Evolutionary conservation across 805 yeast species (phyloP), one percentile per base, ranked within the genome.

Genomic region (Cyberlindnera suaveolens): DNA sequence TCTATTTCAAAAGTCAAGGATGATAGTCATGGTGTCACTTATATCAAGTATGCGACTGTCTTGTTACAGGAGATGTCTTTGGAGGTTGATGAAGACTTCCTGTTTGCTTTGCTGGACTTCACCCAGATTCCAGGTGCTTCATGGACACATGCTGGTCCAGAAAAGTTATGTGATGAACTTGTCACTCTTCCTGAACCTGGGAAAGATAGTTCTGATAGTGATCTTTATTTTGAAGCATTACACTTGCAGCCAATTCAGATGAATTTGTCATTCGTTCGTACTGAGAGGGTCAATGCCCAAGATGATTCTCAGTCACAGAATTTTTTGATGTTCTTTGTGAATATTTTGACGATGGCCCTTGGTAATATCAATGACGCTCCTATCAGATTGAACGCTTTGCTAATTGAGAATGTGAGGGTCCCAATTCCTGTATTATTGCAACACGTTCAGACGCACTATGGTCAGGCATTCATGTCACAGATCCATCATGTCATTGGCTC

Each of bases 351-450:
- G 0, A 90, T 91, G 97, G 96, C 99, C 0, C 78, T 93, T 49
- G 99, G 98, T 20, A 93, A 91, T 61, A 86, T 95, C 47, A 91
- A 91, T 59, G 97, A 93, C 63, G 99, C 99, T 0, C 98, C 98
- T 1, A 85, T 93, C 36, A 77, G 84, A 56, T 67, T 93, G 60
- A 88, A 91, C 56, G 89, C 98, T 0, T 70, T 95, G 52, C 74
- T 88, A 46, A 74, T 91, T 59, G 97, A 89, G 54, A 93, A 93
- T 59, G 80, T 90, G 11, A 74, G 96, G 46, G 95, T 90, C 1
- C 95, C 97, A 4, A 60, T 85, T 4, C 86, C 89, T 2, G 71
- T 83, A 26, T 71, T 93, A 49, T 46, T 78, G 29, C 83, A 82
- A 45, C 80, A 85, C 29, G 72, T 91, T 18, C 72, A 74, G 52